Conservation (phyloP, 257 asterid genomes). For the Fraxinus quadrangulata region DNA sequence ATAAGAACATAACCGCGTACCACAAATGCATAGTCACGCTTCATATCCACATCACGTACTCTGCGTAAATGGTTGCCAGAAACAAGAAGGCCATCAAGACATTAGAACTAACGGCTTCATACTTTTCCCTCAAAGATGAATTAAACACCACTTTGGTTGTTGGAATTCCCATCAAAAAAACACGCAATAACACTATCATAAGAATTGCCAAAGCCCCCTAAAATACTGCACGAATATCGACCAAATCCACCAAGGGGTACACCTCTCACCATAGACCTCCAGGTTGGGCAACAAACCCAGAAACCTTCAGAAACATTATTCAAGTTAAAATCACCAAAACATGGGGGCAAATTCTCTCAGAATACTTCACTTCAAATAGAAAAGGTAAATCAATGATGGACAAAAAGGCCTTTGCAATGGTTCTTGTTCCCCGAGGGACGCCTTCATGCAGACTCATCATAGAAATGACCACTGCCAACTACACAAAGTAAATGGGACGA, state of each 20-base stretch:
- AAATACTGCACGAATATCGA: slow-evolving; percentile 50
- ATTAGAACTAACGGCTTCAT: slow-evolving; percentile 58
- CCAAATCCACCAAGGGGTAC: slow-evolving; percentile 60
- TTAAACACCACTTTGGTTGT: slow-evolving; percentile 54
- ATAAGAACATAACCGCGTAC: slow-evolving; percentile 31
- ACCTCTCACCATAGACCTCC: slow-evolving; percentile 69
- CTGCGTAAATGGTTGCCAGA: slow-evolving; percentile 77
- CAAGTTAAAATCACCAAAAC: slow-evolving; percentile 47
- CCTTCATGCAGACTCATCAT: slow-evolving; percentile 15
- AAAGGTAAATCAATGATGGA: slow-evolving; percentile 23
- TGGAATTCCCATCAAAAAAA: slow-evolving; percentile 64
- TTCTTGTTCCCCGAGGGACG: slow-evolving; percentile 16
- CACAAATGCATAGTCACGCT: slow-evolving; percentile 74
- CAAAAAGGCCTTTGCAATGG: slow-evolving; percentile 9
- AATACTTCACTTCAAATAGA: slow-evolving; percentile 30
- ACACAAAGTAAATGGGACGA: neutral
- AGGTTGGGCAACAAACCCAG: slow-evolving; percentile 53
- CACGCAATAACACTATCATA: slow-evolving; percentile 52
- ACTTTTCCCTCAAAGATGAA: slow-evolving; percentile 66
- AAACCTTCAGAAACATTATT: slow-evolving; percentile 67
- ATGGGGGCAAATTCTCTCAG: slow-evolving; percentile 39
- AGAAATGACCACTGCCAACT: slow-evolving; percentile 17
- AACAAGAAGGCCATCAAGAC: slow-evolving; percentile 69
- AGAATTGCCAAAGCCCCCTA: slow-evolving; percentile 57
- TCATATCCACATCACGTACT: slow-evolving; percentile 76